Conservation (phyloP, 805 yeast species). For the Lipomyces starkeyi region DNA sequence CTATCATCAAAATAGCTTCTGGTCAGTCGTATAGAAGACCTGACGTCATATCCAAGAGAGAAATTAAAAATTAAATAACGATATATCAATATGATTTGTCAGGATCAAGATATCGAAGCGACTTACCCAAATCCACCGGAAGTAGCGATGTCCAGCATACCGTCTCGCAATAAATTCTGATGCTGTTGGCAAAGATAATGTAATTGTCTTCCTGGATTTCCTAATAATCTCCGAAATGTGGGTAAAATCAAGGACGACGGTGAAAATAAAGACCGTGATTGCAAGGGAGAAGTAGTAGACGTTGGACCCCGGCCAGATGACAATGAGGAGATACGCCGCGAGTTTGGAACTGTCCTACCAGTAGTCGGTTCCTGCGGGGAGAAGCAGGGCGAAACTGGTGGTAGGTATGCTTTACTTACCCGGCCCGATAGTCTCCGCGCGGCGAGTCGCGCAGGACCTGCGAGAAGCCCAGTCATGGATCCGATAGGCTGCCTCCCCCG, state of each 20-base stretch:
- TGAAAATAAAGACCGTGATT: not conserved
- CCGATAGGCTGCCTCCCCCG: not conserved
- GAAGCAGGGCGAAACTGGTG: slow-evolving; percentile 9
- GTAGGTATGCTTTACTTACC: slow-evolving; percentile 23
- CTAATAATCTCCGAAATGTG: not conserved
- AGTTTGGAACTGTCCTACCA: slow-evolving; percentile 8
- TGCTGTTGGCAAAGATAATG: slow-evolving; percentile 33
- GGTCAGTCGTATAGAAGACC: not conserved
- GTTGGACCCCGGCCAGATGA: not conserved
- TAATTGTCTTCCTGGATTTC: slow-evolving; percentile 4
- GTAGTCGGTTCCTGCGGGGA: slow-evolving; percentile 7
- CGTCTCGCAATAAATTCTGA: slow-evolving; percentile 22
- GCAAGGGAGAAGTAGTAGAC: not conserved
- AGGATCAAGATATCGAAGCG: not conserved
- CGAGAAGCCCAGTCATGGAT: not conserved
- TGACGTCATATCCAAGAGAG: not conserved
- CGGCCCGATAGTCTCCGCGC: slow-evolving; percentile 15
- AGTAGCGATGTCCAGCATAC: slow-evolving; percentile 33
- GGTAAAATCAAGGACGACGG: not conserved
- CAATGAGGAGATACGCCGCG: not conserved
- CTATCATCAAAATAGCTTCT: not conserved
- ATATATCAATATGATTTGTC: not conserved
- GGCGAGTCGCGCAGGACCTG: not conserved
- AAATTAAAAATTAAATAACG: not conserved
- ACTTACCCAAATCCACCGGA: slow-evolving; percentile 29